Conservation (phyloP, 192 early-diverging fungal species). For the Umbelopsis sp. region DNA sequence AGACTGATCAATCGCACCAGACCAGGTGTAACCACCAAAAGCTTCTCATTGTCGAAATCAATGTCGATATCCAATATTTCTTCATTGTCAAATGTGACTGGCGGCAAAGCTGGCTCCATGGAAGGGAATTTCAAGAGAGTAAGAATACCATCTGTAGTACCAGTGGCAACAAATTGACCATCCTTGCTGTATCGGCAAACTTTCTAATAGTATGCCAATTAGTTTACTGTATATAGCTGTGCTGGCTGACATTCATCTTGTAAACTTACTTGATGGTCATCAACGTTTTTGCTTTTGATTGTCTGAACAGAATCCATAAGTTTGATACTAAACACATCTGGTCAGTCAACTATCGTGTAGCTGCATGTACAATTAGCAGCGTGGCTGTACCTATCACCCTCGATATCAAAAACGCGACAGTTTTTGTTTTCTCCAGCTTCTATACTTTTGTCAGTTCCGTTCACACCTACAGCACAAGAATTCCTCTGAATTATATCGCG, state of each 20-base stretch:
- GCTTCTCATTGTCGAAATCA: constrained; percentile 49
- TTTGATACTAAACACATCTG: constrained; percentile 18
- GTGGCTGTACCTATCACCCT: constrained; percentile 34
- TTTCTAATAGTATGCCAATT: constrained; percentile 36
- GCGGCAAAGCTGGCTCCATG: constrained; percentile 47
- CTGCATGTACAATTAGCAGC: too few species aligned
- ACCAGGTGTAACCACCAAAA: constrained; percentile 54
- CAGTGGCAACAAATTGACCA: constrained; percentile 66
- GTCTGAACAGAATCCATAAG: constrained; percentile 42
- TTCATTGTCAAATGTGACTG: constrained; percentile 56
- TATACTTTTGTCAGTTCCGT: constrained; percentile 63
- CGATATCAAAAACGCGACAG: constrained; percentile 73
- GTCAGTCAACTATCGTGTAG: not conserved
- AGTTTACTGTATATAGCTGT: not conserved
- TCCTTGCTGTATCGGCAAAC: constrained; percentile 66
- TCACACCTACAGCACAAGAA: constrained; percentile 70
- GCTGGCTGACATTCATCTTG: not conserved
- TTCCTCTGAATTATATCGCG: constrained; percentile 49
- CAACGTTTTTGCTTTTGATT: constrained; percentile 50
- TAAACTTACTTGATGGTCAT: constrained; percentile 59
- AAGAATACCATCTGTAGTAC: constrained; percentile 70
- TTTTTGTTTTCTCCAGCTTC: constrained; percentile 75
- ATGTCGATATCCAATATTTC: constrained; percentile 73
- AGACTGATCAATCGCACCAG: constrained; percentile 48
- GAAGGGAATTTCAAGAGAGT: constrained; percentile 66